Conservation (phyloP, 306 rosid genomes). For the Vicia sativa region DNA sequence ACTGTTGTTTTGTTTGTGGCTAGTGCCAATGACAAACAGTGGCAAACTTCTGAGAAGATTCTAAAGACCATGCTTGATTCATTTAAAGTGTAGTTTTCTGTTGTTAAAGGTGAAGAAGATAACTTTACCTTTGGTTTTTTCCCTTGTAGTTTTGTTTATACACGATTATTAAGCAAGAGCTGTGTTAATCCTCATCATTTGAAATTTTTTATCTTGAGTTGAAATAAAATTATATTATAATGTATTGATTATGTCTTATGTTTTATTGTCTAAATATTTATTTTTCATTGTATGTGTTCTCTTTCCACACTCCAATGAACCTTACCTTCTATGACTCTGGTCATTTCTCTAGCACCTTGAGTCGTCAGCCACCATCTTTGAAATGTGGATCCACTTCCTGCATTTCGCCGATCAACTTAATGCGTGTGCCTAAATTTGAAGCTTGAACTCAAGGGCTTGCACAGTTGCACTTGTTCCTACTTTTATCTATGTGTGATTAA, state of each 20-base stretch:
- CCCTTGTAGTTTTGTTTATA: slow-evolving; percentile 35
- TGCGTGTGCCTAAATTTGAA: no score
- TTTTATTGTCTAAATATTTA: background rate
- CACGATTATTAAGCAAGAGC: slow-evolving; percentile 31
- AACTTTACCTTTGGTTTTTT: slow-evolving; percentile 25
- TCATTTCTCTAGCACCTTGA: no score
- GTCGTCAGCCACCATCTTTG: no score
- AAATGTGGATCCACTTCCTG: no score
- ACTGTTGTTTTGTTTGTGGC: slow-evolving; percentile 89
- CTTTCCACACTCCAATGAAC: no score
- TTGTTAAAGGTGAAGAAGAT: slow-evolving; percentile 41
- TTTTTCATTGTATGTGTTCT: background rate
- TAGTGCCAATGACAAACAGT: slow-evolving; percentile 91
- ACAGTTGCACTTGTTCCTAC: no score
- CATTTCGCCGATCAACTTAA: no score
- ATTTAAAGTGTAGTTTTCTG: slow-evolving; percentile 61
- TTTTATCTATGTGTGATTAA: no score
- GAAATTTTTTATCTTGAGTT: slow-evolving; percentile 17
- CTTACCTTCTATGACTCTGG: no score
- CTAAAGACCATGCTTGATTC: slow-evolving; percentile 89
- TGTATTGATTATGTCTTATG: no score
- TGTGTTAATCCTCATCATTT: slow-evolving; percentile 15
- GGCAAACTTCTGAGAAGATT: slow-evolving; percentile 74
- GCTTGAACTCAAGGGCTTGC: no score
- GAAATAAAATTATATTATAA: slow-evolving; percentile 25